Conservation (phyloP, 768 basidiomycete species). For the Phaeolepiota aurea region DNA sequence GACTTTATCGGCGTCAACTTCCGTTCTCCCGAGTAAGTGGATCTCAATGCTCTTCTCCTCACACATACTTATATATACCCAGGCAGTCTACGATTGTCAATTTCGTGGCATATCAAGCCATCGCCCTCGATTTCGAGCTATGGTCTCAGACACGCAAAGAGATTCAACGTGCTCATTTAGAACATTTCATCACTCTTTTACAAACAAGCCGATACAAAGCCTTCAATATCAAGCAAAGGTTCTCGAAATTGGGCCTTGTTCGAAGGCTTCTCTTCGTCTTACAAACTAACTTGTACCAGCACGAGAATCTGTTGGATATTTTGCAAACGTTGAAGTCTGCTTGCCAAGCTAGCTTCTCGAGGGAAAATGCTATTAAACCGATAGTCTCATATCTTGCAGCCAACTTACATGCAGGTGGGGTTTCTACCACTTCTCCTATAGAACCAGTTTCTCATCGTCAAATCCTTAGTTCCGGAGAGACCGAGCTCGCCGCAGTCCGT, state of each 20-base stretch:
- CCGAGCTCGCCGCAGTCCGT: constrained; percentile 45
- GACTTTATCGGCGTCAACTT: constrained; percentile 84
- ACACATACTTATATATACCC: background rate
- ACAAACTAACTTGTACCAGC: constrained; percentile 70
- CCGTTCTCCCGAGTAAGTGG: constrained; percentile 67
- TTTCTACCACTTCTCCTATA: too few species aligned
- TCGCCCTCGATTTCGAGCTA: constrained; percentile 86
- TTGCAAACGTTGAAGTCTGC: constrained; percentile 54
- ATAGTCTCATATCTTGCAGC: constrained; percentile 81
- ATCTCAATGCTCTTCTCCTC: constrained; percentile 1
- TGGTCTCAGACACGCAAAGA: constrained; percentile 70
- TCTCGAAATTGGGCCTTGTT: constrained; percentile 64
- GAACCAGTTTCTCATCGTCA: constrained; percentile 7
- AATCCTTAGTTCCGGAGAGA: constrained; percentile 4
- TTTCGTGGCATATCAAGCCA: constrained; percentile 67
- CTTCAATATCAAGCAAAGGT: constrained; percentile 71
- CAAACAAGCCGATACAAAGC: constrained; percentile 61
- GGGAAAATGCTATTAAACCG: constrained; percentile 76
- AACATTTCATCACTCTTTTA: constrained; percentile 75
- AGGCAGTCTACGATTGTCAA: constrained; percentile 83
- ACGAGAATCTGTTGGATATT: constrained; percentile 40
- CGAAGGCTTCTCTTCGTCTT: constrained; percentile 75
- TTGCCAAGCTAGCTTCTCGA: constrained; percentile 58
- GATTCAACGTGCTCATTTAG: constrained; percentile 72
- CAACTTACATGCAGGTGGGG: constrained; percentile 48